These are phyloP conservation scores for Teunomyces panamensis DNA, from an alignment of 805 yeast species.

Conservation along the genomic window DNA sequence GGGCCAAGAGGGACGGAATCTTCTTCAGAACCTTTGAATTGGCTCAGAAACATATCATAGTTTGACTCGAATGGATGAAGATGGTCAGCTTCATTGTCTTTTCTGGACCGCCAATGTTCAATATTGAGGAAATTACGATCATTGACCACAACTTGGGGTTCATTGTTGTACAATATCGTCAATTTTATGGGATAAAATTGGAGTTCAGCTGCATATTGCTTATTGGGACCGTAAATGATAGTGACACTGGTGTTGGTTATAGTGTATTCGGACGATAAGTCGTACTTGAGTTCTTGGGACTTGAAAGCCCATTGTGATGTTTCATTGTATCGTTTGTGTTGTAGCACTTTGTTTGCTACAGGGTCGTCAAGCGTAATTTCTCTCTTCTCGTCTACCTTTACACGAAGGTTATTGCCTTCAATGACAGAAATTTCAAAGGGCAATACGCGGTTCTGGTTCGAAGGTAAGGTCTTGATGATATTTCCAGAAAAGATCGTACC, in stretches of 20 bases:
- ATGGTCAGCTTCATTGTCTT: slow-evolving; percentile 29
- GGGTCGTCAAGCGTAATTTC: slow-evolving; percentile 5
- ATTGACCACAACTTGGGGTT: slow-evolving; percentile 57
- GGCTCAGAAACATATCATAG: slow-evolving; percentile 67
- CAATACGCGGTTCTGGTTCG: slow-evolving; percentile 29
- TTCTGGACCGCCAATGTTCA: slow-evolving; percentile 68
- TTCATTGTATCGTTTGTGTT: slow-evolving; percentile 55
- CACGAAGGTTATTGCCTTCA: slow-evolving; percentile 55
- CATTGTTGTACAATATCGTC: slow-evolving; percentile 43
- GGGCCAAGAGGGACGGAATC: slow-evolving; percentile 83
- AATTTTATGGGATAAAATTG: slow-evolving; percentile 49
- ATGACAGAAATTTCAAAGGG: slow-evolving; percentile 60
- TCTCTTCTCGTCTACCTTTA: slow-evolving; percentile 63
- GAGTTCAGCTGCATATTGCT: slow-evolving; percentile 43
- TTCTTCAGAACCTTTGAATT: slow-evolving; percentile 59
- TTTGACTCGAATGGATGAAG: slow-evolving; percentile 58
- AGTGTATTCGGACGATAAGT: slow-evolving; percentile 12
- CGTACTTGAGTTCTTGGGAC: slow-evolving; percentile 8
- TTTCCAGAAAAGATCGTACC: slow-evolving; percentile 41
- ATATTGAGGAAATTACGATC: slow-evolving; percentile 67
- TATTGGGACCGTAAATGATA: slow-evolving; percentile 35
- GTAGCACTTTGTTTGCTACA: slow-evolving; percentile 19
- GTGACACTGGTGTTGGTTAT: slow-evolving; percentile 12
- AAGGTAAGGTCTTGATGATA: slow-evolving; percentile 41
- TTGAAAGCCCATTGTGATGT: slow-evolving; percentile 59